Evolutionary conservation across 495 filamentous ascomycete species (phyloP), one percentile per base, ranked within the genome.

Genomic region (Pyronema domesticum): DNA sequence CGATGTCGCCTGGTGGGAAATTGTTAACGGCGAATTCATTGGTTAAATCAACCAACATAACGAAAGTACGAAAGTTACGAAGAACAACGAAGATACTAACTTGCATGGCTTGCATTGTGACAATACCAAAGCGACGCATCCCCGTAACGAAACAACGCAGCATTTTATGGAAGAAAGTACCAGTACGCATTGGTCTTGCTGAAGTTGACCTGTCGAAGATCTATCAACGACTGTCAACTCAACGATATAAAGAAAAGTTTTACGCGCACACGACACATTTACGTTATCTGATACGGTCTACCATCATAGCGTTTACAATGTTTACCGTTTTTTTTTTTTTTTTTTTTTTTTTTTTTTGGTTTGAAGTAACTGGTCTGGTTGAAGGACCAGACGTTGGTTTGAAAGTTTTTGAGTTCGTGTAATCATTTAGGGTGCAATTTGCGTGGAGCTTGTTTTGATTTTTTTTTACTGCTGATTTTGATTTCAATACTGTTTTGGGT

Each of bases 21-120:
- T 83, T 53, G 74, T 77, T 34, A 69, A 71, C 57, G 80, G 77
- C 34, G 80, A 82, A 62, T 83, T 82, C 57, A 79, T 83, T 58
- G 80, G 79, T n/a, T 79, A 58, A 54, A 14, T 1, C 1, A 23
- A 11, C 23, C 9, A 36, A 17, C 36, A 13, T 18, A 17, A 30
- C 7, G 42, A 23, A 23, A 46, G 44, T 23, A 60, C 46, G 55
- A 58, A 18, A 45, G 23, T 46, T 33, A 63, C 57, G 54, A 60
- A 58, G 47, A 39, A 44, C 42, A 48, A 58, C 46, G 51, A 48
- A 51, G 40, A 54, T 50, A 47, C 18, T 23, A 55, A 49, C 17
- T 43, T 33, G 36, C 45, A 47, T 18, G 19, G 10, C 45, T 14
- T 42, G 11, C 39, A 50, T 43, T 15, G 7, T 40, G 50, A 53